Evolutionary conservation across 257 asterid species (phyloP).

Genomic region (Solanum virginianum): DNA sequence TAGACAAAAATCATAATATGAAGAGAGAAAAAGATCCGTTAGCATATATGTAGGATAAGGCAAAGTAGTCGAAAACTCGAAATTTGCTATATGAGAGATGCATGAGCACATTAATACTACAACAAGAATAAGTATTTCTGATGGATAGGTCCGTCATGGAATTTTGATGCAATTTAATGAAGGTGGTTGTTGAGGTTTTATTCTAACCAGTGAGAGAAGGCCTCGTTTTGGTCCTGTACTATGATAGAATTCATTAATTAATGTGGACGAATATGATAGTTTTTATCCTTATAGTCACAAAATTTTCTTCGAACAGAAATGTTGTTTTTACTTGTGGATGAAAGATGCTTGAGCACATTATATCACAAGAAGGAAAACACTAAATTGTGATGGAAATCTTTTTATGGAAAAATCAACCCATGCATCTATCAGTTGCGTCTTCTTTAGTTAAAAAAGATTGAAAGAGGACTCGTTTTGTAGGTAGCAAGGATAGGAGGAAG

Average conservation of each 20-base stretch:
- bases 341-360: not conserved
- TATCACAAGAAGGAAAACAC: not conserved
- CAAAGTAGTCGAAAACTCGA: not conserved
- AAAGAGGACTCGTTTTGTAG: not conserved
- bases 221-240: not conserved
- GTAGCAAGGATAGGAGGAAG: not conserved
- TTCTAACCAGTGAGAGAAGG: not conserved
- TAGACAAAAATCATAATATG: slow-evolving; percentile 1
- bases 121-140: not conserved
- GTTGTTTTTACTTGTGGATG: not conserved
- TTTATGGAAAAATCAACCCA: not conserved
- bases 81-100: not conserved
- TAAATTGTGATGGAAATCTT: not conserved
- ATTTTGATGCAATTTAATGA: not conserved
- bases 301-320: not conserved
- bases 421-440: not conserved
- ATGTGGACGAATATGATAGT: not conserved
- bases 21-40: not conserved
- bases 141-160: not conserved
- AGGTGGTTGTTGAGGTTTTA: not conserved
- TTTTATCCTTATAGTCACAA: not conserved
- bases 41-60: not conserved
- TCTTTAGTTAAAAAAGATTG: not conserved
- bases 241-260: not conserved
- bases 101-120: not conserved